Base-by-base conservation (phyloP, 495 filamentous ascomycete genomes). In the Hypoxylon rickii region DNA sequence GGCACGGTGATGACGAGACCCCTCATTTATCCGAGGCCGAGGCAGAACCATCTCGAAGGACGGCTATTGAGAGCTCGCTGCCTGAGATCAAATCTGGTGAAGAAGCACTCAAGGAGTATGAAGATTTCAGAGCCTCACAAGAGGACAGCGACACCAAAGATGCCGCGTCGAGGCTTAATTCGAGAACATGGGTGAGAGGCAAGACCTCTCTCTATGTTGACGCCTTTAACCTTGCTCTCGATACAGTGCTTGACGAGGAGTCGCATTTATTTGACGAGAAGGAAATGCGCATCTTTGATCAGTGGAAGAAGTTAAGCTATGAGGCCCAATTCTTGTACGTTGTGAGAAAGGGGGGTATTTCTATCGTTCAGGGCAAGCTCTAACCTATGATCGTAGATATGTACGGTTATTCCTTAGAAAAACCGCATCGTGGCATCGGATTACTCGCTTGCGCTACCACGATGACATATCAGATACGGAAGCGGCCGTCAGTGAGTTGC, bases 341-440 rank as follows among this genome's bases (percentile, higher is more conserved):
- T 39, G 46, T 42, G 15, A 1, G 31, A 48, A 10, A 24, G 6
- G 1, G 11, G 36, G 1, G 7, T 1, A 7, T 51, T 22, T 10
- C 29, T 15, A 37, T 21, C 37, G 10, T 49, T 39, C 2, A 33
- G 44, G 4, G 37, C 39, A 11, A 19, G 1, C 34, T 61, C 44
- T 58, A 17, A 44, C 22, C 15, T 24, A 8, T 2, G 10, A 22
- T 31, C n/a, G 24, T 55, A 79, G 76, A 36, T 98, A 97, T 75
- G 92, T 97, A 10, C 87, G 94, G 10, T 73, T 98, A 4, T 98
- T 98, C 62, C 80, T 98, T 5, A 89, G 94, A 40, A 98, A 98
- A 69, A 94, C 90, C 1, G 85, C 89, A n/a, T 83, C 86, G 1
- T 98, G 94, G 94, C 92, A 96, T 74, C 89, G 94, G 24, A 82